Base-by-base conservation (phyloP, 106 monocot species). In the Dendrobium chrysotoxum region DNA sequence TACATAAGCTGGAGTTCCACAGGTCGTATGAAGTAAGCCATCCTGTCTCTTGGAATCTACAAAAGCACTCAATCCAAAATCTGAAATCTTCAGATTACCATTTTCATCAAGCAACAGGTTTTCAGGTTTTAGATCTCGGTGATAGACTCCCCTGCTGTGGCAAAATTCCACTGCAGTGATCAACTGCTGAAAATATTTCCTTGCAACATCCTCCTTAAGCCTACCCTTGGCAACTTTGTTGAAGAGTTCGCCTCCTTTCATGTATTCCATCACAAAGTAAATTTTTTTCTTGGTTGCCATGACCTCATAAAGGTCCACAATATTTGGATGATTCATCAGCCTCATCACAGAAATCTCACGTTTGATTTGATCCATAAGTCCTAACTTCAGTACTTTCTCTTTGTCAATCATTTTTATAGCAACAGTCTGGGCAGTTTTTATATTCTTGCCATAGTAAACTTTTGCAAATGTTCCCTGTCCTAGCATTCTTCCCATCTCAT, bases 51-150 rank as follows among this genome's bases (percentile, higher is more conserved):
- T 86, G 10, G 81, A 88, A 4, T 91, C 91, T 10, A 82, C 57
- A 47, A 91, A 80, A n/a, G 88, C 86, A 81, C 91, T 91, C 74
- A 91, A 79, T 17, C 91, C 91, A 81, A 91, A 91, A 83, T 91
- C 86, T 15, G 91, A 91, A 41, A 91, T 88, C 70, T 91, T 91
- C 3, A 91, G 78, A 40, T 88, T 83, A 35, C 86, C 88, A 76
- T 80, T 75, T 46, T 91, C 91, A 72, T 91, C 88, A 75, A 91
- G 75, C 26, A 91, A 72, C 39, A 91, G 25, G 75, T 91, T 91
- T 80, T 91, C 91, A 42, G 86, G 90, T 57, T 91, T 91, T 78
- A 90, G 58, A 80, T 90, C 90, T 21, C 90, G 82, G 65, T 91
- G 90, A 44, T 82, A 91, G 61, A 91, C 86, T 55, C 91, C 91